Evolutionary conservation across 345 rosid genomes (phyloP).

Genomic region (Populus deltoides): DNA sequence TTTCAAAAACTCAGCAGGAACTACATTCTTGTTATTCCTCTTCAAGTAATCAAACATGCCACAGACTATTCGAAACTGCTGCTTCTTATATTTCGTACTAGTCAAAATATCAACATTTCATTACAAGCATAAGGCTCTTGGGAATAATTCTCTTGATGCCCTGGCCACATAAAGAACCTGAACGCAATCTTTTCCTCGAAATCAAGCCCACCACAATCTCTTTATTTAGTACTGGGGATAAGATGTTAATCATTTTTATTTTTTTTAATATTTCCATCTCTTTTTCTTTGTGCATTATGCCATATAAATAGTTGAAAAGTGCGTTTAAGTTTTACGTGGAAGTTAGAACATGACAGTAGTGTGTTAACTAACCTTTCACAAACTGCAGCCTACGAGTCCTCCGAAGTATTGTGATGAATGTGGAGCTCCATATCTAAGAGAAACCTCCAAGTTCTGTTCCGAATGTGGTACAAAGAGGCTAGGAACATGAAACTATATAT

Average conservation of each 20-base stretch:
- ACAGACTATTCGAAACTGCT: conserved; percentile 75
- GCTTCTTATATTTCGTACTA: conserved; percentile 73
- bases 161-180: conserved; percentile 84
- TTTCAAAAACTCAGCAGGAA: conserved; percentile 55
- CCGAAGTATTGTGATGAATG: conserved; percentile 90
- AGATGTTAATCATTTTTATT: no score
- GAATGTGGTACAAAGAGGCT: conserved; percentile 87
- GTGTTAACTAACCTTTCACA: neutral
- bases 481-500: conserved; percentile 44
- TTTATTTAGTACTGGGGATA: no score
- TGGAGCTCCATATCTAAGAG: conserved; percentile 76
- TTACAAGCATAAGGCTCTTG: conserved; percentile 66
- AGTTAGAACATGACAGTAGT: neutral
- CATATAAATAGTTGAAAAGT: neutral
- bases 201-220: no score
- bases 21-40: conserved; percentile 45
- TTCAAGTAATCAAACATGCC: conserved; percentile 87
- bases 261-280: neutral
- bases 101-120: conserved; percentile 78
- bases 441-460: conserved; percentile 89
- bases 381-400: conserved; percentile 53
- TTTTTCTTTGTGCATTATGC: neutral
- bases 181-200: conserved; percentile 74
- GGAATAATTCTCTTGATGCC: conserved; percentile 48
- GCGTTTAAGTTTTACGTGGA: neutral